Base-by-base conservation (phyloP, 1,284 basidiomycete genomes). In the Puccinia hordei region DNA sequence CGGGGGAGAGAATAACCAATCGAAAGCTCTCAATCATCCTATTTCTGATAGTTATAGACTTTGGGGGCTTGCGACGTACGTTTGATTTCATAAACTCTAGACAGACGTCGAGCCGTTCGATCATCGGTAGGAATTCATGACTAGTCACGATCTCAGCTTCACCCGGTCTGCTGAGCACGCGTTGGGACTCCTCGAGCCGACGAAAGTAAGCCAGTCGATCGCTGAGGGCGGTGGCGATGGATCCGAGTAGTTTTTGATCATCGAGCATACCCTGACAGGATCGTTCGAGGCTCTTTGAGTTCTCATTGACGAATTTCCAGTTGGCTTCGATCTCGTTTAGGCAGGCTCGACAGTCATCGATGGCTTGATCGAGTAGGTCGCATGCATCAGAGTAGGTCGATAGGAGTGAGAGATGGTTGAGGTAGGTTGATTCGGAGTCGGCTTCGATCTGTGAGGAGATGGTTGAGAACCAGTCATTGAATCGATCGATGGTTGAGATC, bases 391-490 rank as follows among this genome's bases (percentile, higher is more conserved):
- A 86, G 84, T 95, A 91, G 24, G 89, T 89, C 0, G 90, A 87
- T 22, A 97, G 90, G 82, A 89, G 89, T 5, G 89, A 89, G 27
- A 95, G 89, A 85, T 96, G 92, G 0, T 91, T 90, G 53, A 93
- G 89, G 85, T 95, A 96, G 84, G 94, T 91, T 3, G 92, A 90
- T 84, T 97, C 95, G 84, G 96, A 94, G 82, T 92, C 92, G 83
- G 94, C 92, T 17, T 94, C 91, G 44, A 96, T 92, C 0, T 91
- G 92, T 24, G 92, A 88, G 82, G 96, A 93, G 72, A 97, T 90
- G 55, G 92, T 88, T 0, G 92, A 89, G 85, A 94, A 95, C 91
- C 94, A 96, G 86, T 97, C 95, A 84, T 95, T 93, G 86, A 97
- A 96, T 83, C 95, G 93, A 83, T 97, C 93, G 0, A 93, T 91